Conservation (phyloP, 148 eudicot genomes). For the Polygonum aviculare region DNA sequence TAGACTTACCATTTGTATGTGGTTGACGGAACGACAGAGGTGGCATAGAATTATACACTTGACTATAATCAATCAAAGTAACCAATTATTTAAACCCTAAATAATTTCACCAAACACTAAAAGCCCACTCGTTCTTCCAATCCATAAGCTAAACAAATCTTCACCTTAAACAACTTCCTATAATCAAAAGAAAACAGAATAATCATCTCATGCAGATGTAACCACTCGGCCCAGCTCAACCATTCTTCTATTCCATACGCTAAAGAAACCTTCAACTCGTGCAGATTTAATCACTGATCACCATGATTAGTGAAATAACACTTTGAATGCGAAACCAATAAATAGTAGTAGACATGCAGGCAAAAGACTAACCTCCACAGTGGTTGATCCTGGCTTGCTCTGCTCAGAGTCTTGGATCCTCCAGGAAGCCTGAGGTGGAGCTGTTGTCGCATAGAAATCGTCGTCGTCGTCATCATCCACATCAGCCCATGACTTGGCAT, state of each 20-base stretch:
- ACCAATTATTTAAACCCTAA: background rate
- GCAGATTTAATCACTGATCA: background rate
- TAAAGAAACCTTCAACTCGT: background rate
- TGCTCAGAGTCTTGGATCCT: conserved; percentile 23
- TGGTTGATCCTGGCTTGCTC: conserved; percentile 14
- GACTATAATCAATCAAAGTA: background rate
- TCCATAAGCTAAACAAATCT: background rate
- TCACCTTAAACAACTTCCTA: background rate
- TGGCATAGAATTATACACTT: background rate
- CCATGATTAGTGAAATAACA: background rate
- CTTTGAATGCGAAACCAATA: background rate
- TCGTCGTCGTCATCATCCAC: conserved; percentile 96
- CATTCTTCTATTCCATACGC: no score
- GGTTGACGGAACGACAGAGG: background rate
- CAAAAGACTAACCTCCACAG: conserved; percentile 32
- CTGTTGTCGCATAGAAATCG: conserved; percentile 77
- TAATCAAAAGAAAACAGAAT: background rate
- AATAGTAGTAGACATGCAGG: background rate
- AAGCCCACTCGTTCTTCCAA: background rate
- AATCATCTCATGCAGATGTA: background rate
- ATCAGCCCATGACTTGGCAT: conserved; percentile 83
- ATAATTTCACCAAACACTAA: background rate
- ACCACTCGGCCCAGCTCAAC: no score
- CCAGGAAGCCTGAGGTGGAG: conserved; percentile 69
- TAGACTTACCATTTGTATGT: background rate